Conservation (phyloP, 148 eudicot species). For the Oxyria digyna region DNA sequence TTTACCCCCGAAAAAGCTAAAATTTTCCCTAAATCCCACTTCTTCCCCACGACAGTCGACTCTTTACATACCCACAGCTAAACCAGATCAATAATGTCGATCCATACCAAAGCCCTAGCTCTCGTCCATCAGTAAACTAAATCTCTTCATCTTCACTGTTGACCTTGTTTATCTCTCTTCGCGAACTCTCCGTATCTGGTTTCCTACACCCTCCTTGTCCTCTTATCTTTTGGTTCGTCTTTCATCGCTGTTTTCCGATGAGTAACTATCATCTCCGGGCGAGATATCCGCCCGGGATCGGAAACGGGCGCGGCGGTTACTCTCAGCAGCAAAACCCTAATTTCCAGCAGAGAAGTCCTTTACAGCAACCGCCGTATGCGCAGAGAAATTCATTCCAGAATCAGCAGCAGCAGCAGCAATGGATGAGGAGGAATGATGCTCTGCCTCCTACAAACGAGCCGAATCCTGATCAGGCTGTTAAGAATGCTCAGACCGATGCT, state of each 20-base stretch:
- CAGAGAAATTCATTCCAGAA: constrained; percentile 31
- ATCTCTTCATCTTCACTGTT: no score
- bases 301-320: constrained; percentile 29
- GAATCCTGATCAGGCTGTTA: background rate
- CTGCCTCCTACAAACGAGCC: constrained; percentile 3
- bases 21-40: no score
- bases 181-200: no score
- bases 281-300: constrained; percentile 23
- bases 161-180: no score
- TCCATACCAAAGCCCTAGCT: no score
- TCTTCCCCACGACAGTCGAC: no score
- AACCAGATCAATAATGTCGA: no score
- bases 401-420: constrained; percentile 28
- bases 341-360: constrained; percentile 28
- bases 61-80: no score
- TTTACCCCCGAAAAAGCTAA: no score
- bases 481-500: background rate
- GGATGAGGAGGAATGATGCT: constrained; percentile 30
- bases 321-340: constrained; percentile 35
- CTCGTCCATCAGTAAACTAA: no score
- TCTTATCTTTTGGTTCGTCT: no score
- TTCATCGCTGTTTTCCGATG: background rate
- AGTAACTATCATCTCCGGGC: background rate
- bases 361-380: constrained; percentile 18
- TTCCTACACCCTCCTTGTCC: no score